A percentile compares a stretch with the other conserved stretches of the same genome.
These are phyloP conservation scores for Groenewaldozyma tartarivorans DNA, from an alignment of 805 yeast species.

Conservation along the genomic window DNA sequence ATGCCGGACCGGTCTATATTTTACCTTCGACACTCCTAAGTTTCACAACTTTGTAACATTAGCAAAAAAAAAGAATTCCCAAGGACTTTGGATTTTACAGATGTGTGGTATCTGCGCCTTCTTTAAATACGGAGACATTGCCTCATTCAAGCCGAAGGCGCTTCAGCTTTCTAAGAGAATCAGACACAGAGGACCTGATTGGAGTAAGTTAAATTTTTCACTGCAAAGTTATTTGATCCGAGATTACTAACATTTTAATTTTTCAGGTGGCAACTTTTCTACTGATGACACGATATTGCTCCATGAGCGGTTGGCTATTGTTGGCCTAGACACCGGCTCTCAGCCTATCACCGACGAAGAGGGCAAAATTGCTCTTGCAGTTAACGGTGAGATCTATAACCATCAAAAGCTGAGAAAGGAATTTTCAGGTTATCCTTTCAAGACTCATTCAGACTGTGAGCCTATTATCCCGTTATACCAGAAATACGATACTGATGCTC, in stretches of 20 bases:
- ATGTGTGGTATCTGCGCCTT: slow-evolving; percentile 99
- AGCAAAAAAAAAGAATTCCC: no score
- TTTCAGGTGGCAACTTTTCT: slow-evolving; percentile 55
- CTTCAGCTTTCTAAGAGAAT: slow-evolving; percentile 81
- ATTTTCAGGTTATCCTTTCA: slow-evolving; percentile 62
- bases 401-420: slow-evolving; percentile 81
- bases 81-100: not conserved
- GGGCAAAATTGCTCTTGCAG: slow-evolving; percentile 64
- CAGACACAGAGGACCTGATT: slow-evolving; percentile 99
- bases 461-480: slow-evolving; percentile 88
- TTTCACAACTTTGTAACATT: no score
- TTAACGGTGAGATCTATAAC: slow-evolving; percentile 98
- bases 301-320: slow-evolving; percentile 96
- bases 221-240: not conserved
- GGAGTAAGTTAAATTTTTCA: slow-evolving; percentile 34
- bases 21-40: not conserved
- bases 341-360: slow-evolving; percentile 88
- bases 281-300: slow-evolving; percentile 75
- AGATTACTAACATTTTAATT: slow-evolving; percentile 28
- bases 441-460: slow-evolving; percentile 92
- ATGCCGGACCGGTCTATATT: not conserved
- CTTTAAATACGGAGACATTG: slow-evolving; percentile 69
- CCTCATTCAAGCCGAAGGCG: slow-evolving; percentile 76
- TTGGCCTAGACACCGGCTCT: slow-evolving; percentile 95
- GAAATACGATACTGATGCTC: slow-evolving; percentile 83